Evolutionary conservation across 2,329 filamentous ascomycete species (phyloP).

Genomic region (Ophiostoma ips): DNA sequence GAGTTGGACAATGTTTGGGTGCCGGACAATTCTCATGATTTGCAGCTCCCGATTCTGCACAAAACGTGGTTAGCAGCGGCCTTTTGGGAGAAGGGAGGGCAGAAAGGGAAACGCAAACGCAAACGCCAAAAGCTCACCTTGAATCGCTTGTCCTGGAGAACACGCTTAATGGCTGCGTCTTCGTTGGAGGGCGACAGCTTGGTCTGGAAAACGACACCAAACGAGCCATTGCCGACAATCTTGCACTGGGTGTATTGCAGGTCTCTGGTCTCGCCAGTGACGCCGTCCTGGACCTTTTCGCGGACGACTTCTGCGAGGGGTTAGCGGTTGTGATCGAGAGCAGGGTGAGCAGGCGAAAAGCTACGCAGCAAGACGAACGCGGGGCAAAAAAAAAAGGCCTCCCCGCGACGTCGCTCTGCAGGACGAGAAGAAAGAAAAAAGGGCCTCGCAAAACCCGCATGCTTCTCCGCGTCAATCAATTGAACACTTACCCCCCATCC

Average conservation of each 20-base stretch:
- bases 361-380: not conserved
- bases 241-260: slow-evolving; percentile 99
- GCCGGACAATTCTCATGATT: slow-evolving; percentile 98
- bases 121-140: slow-evolving; percentile 70
- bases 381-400: not conserved
- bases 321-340: not conserved
- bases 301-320: slow-evolving; percentile 72
- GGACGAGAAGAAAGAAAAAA: too few relatives aligned
- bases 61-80: not conserved
- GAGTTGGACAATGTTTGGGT: slow-evolving; percentile 96
- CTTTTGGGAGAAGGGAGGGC: not conserved
- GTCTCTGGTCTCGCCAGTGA: slow-evolving; percentile 91
- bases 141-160: slow-evolving; percentile 98
- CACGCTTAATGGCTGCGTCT: slow-evolving; percentile 97
- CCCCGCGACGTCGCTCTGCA: too few relatives aligned
- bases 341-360: too few relatives aligned
- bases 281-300: slow-evolving; percentile 96
- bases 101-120: not conserved
- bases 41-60: slow-evolving; percentile 90
- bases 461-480: not conserved
- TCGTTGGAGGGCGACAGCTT: slow-evolving; percentile 96
- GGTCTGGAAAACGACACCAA: slow-evolving; percentile 97
- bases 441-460: too few relatives aligned
- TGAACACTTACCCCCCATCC: slow-evolving; percentile 88
- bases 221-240: slow-evolving; percentile 97